Conservation (phyloP, 2,329 filamentous ascomycete species). For the Colletotrichum cuscutae region DNA sequence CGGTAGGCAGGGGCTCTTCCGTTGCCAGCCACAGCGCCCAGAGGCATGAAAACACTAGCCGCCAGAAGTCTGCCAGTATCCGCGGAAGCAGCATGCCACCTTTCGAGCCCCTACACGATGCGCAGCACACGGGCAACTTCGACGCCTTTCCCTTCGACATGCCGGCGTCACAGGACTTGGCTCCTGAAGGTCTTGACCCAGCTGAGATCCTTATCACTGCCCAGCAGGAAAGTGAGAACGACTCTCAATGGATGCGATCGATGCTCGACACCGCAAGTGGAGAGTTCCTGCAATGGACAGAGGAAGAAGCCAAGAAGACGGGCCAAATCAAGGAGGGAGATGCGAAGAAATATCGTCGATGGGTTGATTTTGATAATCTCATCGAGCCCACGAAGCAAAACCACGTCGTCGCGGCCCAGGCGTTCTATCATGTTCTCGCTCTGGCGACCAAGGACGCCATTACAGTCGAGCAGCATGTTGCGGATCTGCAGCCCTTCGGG, state of each 20-base stretch:
- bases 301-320: conserved; percentile 47
- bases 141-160: conserved; percentile 46
- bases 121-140: conserved; percentile 35
- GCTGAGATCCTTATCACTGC: conserved; percentile 34
- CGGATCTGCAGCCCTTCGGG: conserved; percentile 54
- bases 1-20: conserved; percentile 30
- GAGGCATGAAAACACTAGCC: conserved; percentile 20
- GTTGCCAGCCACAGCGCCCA: conserved; percentile 11
- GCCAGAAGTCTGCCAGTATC: conserved; percentile 48
- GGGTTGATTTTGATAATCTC: conserved; percentile 75
- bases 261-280: conserved; percentile 56
- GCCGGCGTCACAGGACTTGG: conserved; percentile 44
- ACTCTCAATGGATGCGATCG: conserved; percentile 45
- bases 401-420: conserved; percentile 76
- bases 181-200: conserved; percentile 41
- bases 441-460: conserved; percentile 75
- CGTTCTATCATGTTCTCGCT: conserved; percentile 78
- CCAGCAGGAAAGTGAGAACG: conserved; percentile 34
- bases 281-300: conserved; percentile 58
- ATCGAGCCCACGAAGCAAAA: conserved; percentile 67
- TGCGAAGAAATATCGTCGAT: conserved; percentile 46
- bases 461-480: conserved; percentile 68
- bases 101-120: conserved; percentile 60
- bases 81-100: conserved; percentile 51
- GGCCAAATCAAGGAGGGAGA: conserved; percentile 44